Conservation (phyloP, 768 basidiomycete genomes). For the Suillus variegatus region DNA sequence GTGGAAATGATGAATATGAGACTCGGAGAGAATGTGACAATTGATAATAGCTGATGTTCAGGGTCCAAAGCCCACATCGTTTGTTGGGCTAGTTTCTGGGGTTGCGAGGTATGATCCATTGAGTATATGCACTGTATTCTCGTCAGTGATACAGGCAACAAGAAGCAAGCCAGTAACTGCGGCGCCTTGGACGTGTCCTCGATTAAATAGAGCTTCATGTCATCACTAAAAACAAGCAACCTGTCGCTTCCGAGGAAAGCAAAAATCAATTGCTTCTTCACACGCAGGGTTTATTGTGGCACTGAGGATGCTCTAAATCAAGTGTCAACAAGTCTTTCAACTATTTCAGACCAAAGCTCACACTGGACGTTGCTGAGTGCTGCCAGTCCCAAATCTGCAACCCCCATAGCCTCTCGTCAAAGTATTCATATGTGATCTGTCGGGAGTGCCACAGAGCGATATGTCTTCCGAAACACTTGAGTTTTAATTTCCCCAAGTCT, state of each 20-base stretch:
- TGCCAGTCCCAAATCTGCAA: slow-evolving; percentile 4
- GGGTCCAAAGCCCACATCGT: not conserved
- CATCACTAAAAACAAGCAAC: not conserved
- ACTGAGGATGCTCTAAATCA: not conserved
- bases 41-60: not conserved
- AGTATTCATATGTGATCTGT: not conserved
- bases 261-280: not conserved
- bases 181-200: not conserved
- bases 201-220: not conserved
- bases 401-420: not conserved
- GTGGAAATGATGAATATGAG: not conserved
- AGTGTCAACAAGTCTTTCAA: not conserved
- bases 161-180: not conserved
- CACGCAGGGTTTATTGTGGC: not conserved
- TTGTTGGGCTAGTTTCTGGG: not conserved
- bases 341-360: not conserved
- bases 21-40: not conserved
- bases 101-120: not conserved
- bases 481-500: not conserved
- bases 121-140: not conserved
- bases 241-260: not conserved
- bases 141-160: not conserved
- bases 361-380: not conserved
- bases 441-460: not conserved
- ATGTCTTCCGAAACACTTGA: slow-evolving; percentile 1